Base-by-base conservation (phyloP, 352 stramenopile genomes). In the Blastocystis sp. region DNA sequence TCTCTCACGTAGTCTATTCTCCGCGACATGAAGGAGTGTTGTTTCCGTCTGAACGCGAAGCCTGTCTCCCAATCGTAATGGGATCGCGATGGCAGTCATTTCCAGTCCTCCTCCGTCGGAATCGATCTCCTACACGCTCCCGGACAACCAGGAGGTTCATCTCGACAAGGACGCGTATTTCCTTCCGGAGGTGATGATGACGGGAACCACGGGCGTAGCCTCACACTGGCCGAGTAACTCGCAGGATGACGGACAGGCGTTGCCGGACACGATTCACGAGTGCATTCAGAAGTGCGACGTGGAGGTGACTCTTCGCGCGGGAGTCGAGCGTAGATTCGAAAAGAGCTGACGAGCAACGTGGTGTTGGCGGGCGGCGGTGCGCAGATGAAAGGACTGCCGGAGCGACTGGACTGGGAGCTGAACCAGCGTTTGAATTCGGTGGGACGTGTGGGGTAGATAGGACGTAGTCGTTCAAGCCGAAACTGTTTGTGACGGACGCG, bases 321-420 rank as follows among this genome's bases (percentile, higher is more conserved):
- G 0, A 14, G 40, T 49, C 29, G 1, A 63, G 11, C n/a, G 48
- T 64, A 81, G 69, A 94, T 95, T 84, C 90, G 92, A 88, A 96
- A 95, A 89, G 93, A 97, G 86, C 88, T 98, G 11, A 97, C 96
- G 89, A 91, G 89, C 87, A 97, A 97, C 89, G 95, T 97, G 88
- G 92, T 98, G 59, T 91, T 98, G 64, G 97, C 93, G 48, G 94
- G 94, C 87, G 95, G 95, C 76, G 94, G 92, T 54, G 97, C 92
- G 85, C 95, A 97, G 92, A 97, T 94, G 89, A 92, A 93, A 44
- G 94, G 94, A 86, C 95, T 98, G 87, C 91, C 89, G 67, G 92
- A 93, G 67, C 92, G 94, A 38, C 93, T 97, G 90, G 93, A 90
- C 14, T 96, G 94, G 87, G 94, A 97, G 88, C 88, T 97, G 65